Base-by-base conservation (phyloP, 345 rosid genomes). In the Geranium brycei region DNA sequence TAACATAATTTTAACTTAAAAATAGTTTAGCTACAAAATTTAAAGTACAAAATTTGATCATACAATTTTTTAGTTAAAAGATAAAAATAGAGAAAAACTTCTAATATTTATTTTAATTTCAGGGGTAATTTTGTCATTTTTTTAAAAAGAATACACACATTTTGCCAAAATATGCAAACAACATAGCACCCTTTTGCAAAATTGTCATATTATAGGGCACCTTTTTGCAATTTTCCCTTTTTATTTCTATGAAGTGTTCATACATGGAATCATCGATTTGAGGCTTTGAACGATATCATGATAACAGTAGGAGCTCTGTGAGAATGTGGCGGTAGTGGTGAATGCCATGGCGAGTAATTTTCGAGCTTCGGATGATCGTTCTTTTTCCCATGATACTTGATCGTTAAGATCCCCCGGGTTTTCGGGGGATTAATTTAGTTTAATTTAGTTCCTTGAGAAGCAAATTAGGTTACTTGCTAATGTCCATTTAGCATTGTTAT, bases 311-410 rank as follows among this genome's bases (percentile, higher is more conserved):
- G 57, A 53, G 61, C 17, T 7, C 17, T 55, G 67, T 41, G 58
- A 71, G 68, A 69, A 69, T 76, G 66, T 71, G 74, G 62, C 55
- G 53, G 53, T 60, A 18, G 60, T 53, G 53, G 69, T 32, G 63
- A 41, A 58, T 17, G 40, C 58, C 64, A 17, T 7, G 63, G 64
- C 11, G 62, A 73, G 41, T 41, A 69, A 61, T 60, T 19, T 32
- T 55, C 47, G 63, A 61, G 62, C 66, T 60, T 31, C 4, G 59
- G 47, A 63, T 63, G 57, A 55, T 57, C 56, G 13, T 64, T 64
- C 40, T 66, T 61, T 69, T 68, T 59, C 64, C 65, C 61, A 18
- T 23, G 17, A 40, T 64, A 47, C 28, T 47, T 47, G 13, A 8
- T 6, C 14, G 53, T 8, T 13, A 47, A 7, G 53, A 13, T 47